Evolutionary conservation across 192 early-diverging fungal genomes (phyloP), one percentile per base, ranked within the genome.

Genomic region (Podochytrium sp.): DNA sequence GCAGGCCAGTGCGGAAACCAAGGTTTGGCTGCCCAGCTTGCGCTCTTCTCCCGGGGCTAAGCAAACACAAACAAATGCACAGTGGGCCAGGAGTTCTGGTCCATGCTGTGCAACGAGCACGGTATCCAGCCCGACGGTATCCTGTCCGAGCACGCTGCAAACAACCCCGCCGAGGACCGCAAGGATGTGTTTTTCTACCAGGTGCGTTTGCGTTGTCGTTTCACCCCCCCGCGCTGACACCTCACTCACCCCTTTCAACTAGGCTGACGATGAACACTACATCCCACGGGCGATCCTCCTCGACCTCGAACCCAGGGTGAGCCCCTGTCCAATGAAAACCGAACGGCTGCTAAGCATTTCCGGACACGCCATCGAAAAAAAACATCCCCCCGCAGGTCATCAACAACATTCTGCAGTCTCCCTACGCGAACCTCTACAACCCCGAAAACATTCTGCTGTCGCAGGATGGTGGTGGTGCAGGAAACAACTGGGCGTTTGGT

Each of bases 181-280:
- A 98, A 98, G 78, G 97, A 98, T 76, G 97, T 98, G 7, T 98
- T 98, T 73, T 98, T 98, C 77, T 98, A 98, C 80, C 97, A 98
- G 84, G 92, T 91, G 71, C 38, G 25, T 30, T 27, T n/a, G n/a
- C n/a, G n/a, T n/a, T n/a, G n/a, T n/a, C n/a, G n/a, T n/a, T n/a
- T n/a, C n/a, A n/a, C n/a, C n/a, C n/a, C n/a, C n/a, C n/a, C n/a
- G n/a, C n/a, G n/a, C n/a, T n/a, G n/a, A n/a, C n/a, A n/a, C n/a
- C 25, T 57, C 25, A 12, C 55, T 20, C 10, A 62, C 32, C 37
- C 37, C 63, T n/a, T 34, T 43, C 49, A 3, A n/a, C 53, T 77
- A 93, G 91, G 96, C 96, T n/a, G 96, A 98, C 81, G 96, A 98
- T 75, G 95, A 97, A 74, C 95, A 98, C 76, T 98, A 98, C 73